phyloP scores from a whole-genome alignment of 805 yeast genomes.

The Torulaspora delbrueckii region DNA sequence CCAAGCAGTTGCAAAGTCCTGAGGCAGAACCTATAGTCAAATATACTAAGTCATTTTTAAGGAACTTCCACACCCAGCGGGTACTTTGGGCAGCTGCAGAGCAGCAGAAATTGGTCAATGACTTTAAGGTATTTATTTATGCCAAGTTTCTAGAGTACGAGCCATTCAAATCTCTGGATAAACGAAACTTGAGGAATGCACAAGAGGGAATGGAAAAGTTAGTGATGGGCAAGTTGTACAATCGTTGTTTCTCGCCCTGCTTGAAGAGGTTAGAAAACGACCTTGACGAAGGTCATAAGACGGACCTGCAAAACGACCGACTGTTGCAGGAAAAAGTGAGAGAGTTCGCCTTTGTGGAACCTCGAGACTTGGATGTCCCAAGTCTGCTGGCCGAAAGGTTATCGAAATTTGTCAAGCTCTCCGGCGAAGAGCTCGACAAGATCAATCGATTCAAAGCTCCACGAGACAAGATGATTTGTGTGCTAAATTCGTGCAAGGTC shows the following conservation, averaged over 20 bases:
- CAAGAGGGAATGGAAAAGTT: constrained; percentile 90
- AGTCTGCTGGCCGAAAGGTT: constrained; percentile 44
- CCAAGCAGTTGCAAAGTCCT: constrained; percentile 62
- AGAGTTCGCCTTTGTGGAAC: constrained; percentile 67
- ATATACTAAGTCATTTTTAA: constrained; percentile 77
- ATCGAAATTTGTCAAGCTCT: constrained; percentile 55
- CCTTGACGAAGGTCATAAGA: constrained; percentile 51
- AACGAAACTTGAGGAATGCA: constrained; percentile 60
- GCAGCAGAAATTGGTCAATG: constrained; percentile 68
- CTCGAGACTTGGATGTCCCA: constrained; percentile 74
- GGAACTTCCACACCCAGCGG: constrained; percentile 55
- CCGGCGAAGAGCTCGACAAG: constrained; percentile 69
- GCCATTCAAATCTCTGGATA: constrained; percentile 69
- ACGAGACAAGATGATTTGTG: constrained; percentile 86
- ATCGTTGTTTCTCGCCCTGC: constrained; percentile 72
- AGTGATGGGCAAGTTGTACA: constrained; percentile 80
- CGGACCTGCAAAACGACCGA: constrained; percentile 60
- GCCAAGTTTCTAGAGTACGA: constrained; percentile 56
- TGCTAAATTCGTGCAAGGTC: constrained; percentile 87
- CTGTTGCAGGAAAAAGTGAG: constrained; percentile 47
- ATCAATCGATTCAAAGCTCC: constrained; percentile 87
- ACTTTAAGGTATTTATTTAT: constrained; percentile 69
- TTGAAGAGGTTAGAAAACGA: constrained; percentile 35
- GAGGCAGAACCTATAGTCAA: constrained; percentile 85
- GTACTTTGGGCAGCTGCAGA: constrained; percentile 70